Conservation (phyloP, 108 stramenopile species). For the Fistulifera pelliculosa region DNA sequence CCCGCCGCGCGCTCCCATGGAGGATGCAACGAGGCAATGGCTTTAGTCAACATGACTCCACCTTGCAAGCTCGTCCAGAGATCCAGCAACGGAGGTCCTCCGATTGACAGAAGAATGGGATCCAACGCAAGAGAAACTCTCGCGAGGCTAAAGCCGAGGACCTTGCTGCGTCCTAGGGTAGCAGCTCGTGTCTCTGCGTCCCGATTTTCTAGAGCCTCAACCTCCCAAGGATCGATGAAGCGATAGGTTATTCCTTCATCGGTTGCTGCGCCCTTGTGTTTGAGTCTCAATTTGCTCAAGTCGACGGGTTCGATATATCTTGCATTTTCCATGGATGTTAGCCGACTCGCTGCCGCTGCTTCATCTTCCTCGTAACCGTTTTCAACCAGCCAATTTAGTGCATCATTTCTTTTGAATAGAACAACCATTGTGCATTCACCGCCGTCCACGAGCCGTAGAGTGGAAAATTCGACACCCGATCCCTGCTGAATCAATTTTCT, state of each 20-base stretch:
- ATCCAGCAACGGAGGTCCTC: slow-evolving; percentile 56
- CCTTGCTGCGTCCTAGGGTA: slow-evolving; percentile 55
- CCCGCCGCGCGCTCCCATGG: slow-evolving; percentile 78
- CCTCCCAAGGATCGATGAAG: slow-evolving; percentile 87
- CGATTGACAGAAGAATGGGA: slow-evolving; percentile 37
- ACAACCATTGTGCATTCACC: slow-evolving; percentile 79
- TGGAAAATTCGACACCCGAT: slow-evolving; percentile 80
- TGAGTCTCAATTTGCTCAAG: slow-evolving; percentile 12
- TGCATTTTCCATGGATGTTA: slow-evolving; percentile 53
- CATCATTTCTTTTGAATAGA: slow-evolving; percentile 64
- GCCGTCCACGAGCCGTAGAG: slow-evolving; percentile 68
- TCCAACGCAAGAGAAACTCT: slow-evolving; percentile 54
- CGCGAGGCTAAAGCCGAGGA: slow-evolving; percentile 50
- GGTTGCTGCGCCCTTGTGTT: slow-evolving; percentile 17
- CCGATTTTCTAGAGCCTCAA: slow-evolving; percentile 64
- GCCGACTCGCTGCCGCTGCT: slow-evolving; percentile 40
- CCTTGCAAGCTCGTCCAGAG: slow-evolving; percentile 63
- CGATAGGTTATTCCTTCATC: slow-evolving; percentile 56
- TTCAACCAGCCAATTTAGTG: slow-evolving; percentile 54
- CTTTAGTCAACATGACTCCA: slow-evolving; percentile 60
- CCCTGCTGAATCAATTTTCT: slow-evolving; percentile 64
- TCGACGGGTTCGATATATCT: slow-evolving; percentile 73
- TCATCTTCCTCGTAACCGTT: slow-evolving; percentile 42
- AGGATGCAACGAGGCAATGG: slow-evolving; percentile 70
- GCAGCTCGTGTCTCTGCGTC: slow-evolving; percentile 69